Percentiles rank a stretch among this genome's conserved stretches.
These are phyloP conservation scores for Apostasia shenzhenica DNA, from an alignment of 106 monocot species.

Conservation along the genomic window DNA sequence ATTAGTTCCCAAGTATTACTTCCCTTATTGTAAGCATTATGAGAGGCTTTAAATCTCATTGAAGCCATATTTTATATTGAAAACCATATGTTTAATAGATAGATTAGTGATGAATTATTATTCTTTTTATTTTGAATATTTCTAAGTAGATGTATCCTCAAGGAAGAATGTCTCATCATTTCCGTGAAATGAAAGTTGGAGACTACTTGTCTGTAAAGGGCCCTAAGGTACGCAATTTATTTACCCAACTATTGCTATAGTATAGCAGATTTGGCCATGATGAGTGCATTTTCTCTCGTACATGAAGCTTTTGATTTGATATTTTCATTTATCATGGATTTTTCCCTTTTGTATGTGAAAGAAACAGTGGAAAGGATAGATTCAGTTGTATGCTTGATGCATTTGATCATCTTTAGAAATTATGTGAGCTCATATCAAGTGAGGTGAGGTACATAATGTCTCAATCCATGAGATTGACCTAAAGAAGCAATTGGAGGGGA, in stretches of 20 bases:
- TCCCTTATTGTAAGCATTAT: background rate
- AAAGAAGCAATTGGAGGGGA: no score
- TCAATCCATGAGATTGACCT: no score
- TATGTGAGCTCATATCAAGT: no score
- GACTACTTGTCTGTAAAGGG: conserved; percentile 93
- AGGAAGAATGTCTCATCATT: conserved; percentile 99
- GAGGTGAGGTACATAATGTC: no score
- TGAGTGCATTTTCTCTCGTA: background rate
- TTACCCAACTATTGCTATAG: background rate
- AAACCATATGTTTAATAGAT: background rate
- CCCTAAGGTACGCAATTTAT: conserved; percentile 57
- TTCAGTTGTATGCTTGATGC: no score
- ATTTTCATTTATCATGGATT: background rate
- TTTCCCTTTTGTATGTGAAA: background rate
- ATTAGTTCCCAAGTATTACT: no score
- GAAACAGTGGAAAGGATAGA: background rate
- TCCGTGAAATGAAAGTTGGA: conserved; percentile 94
- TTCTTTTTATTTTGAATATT: background rate
- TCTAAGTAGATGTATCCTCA: conserved; percentile 41
- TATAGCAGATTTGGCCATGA: background rate
- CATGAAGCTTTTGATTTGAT: background rate
- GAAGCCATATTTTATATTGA: background rate
- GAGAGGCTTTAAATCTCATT: background rate
- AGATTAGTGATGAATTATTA: background rate
- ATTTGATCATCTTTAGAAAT: no score